Evolutionary conservation across 78 protist species (phyloP).

Genomic region (Dictyostelium firmibasis): DNA sequence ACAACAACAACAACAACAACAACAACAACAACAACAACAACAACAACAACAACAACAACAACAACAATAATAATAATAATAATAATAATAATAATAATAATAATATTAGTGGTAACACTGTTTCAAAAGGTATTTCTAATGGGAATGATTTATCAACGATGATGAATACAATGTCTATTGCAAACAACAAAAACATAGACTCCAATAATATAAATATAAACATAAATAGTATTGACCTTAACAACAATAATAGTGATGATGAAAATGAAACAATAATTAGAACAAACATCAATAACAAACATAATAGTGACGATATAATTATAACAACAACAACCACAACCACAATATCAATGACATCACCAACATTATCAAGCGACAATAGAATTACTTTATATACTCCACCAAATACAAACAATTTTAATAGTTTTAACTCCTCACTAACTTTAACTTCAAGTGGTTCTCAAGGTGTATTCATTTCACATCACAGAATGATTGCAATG

Average conservation of each 20-base stretch:
- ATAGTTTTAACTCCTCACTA: neutral
- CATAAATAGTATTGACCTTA: neutral
- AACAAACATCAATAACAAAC: neutral
- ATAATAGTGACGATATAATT: neutral
- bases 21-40: neutral
- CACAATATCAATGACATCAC: neutral
- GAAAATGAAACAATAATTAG: neutral
- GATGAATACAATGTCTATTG: neutral
- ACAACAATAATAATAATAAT: too few relatives aligned
- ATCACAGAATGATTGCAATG: conserved; percentile 31
- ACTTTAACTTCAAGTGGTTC: neutral
- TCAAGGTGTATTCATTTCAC: conserved; percentile 15
- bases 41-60: neutral
- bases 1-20: neutral
- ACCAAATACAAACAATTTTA: neutral
- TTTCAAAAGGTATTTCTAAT: neutral
- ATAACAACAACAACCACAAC: conserved; percentile 1
- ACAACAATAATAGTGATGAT: neutral
- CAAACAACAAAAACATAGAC: neutral
- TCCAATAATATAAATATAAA: neutral
- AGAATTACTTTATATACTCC: conserved; percentile 3
- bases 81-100: neutral
- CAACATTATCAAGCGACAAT: neutral
- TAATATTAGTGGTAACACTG: neutral
- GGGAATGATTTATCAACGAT: neutral